Percentiles rank a stretch among this genome's conserved stretches.
Evolutionary conservation across 345 rosid genomes (phyloP).

Genomic region (Leavenworthia alabamica): DNA sequence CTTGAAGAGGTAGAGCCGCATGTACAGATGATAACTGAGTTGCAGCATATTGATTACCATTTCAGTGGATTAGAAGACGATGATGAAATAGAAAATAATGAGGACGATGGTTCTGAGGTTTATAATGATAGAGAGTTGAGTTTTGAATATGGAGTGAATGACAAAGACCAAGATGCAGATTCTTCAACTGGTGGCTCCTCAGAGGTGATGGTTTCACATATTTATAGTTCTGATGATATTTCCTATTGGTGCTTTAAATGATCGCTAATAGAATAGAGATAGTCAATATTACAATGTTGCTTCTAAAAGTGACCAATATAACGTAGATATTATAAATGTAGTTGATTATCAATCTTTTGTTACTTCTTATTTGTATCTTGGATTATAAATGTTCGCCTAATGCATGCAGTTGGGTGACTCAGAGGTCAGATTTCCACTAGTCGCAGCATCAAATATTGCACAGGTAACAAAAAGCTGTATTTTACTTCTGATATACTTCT

Average conservation of each 20-base stretch:
- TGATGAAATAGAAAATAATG: conserved; percentile 40
- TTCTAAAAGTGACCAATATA: background rate
- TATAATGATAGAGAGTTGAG: conserved; percentile 74
- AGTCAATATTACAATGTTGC: background rate
- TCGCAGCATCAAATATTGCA: conserved; percentile 30
- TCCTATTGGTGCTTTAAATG: background rate
- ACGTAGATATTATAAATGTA: background rate
- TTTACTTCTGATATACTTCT: conserved; percentile 2
- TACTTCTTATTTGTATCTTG: background rate
- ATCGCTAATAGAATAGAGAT: background rate
- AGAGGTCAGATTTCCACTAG: conserved; percentile 57
- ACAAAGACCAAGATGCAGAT: conserved; percentile 40
- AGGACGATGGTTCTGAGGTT: conserved; percentile 43
- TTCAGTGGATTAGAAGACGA: conserved; percentile 74
- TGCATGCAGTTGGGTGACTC: conserved; percentile 61
- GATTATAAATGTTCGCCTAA: background rate
- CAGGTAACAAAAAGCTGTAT: conserved; percentile 40
- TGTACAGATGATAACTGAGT: conserved; percentile 54
- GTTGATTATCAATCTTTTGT: background rate
- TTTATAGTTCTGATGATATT: conserved; percentile 2
- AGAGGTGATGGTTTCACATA: conserved; percentile 48
- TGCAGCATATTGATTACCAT: conserved; percentile 86
- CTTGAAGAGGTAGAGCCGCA: conserved; percentile 83
- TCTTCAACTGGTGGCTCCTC: conserved; percentile 40
- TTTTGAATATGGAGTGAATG: conserved; percentile 60